Evolutionary conservation across 164 flowering plant genomes (phyloP), one percentile per base, ranked within the genome.

Genomic region (Umbilicus rupestris): DNA sequence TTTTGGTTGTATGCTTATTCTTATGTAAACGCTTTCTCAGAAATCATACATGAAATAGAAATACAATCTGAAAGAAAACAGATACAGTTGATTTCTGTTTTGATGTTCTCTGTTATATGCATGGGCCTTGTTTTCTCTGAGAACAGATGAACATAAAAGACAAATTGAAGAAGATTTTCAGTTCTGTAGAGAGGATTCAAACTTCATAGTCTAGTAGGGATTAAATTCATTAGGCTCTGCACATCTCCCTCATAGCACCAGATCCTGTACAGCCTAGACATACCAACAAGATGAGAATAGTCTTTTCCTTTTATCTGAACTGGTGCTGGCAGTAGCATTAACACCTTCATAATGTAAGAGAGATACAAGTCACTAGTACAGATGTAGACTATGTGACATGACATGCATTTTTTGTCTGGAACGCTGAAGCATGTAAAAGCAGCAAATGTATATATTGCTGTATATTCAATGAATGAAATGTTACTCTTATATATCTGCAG

Each of bases 321-420:
- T 55, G 35, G 31, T 55, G 33, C 16, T 28, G 60, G 33, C 60
- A 55, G 60, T 26, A 15, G 60, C 33, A 55, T 28, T 12, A 55
- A 55, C 60, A 26, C 33, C 33, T 12, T 55, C 60, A 55, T 55
- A 55, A 55, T 55, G 31, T 15, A 55, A 1, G 33, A 55, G 60
- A 26, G 60, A 14, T 55, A 2, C 19, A 55, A 55, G 60, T 55
- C 33, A 28, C 60, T n/a, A n/a, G n/a, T 26, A 30, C 60, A 55
- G 60, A 55, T 26, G 60, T 28, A 55, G 60, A 55, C 60, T 55
- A 28, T 29, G 59, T 52, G 59, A 52, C 59, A 55, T 55, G 60
- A 55, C 60, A 55, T 55, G 60, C 60, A 26, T 10, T 28, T 55
- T 28, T 28, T 55, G 60, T 33, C 33, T 55, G 60, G 28, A 55